Base-by-base conservation (phyloP, 306 rosid genomes). In the Fagus sylvatica region DNA sequence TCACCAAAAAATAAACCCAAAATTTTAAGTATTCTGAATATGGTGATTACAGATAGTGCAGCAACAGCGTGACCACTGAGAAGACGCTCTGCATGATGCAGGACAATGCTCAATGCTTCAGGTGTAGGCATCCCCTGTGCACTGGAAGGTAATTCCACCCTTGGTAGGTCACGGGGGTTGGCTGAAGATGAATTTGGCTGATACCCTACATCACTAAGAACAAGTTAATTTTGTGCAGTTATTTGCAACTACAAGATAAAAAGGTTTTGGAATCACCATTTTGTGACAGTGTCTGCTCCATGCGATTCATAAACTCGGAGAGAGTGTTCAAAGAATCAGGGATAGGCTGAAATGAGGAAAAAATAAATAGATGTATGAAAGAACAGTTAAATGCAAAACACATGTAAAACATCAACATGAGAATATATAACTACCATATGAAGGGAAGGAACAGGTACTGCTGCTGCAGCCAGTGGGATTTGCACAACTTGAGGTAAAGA, bases 251-350 rank as follows among this genome's bases (percentile, higher is more conserved):
- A 77, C 28, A 69, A 69, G 36, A 60, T 6, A 49, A 36, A 77
- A 59, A 33, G 51, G 34, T 80, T 57, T 54, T 62, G 61, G 28
- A 28, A 74, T 82, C 77, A 88, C 93, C 96, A 82, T 88, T 90
- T 76, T 86, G 91, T 30, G 92, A 85, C 10, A 96, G 79, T 56
- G 88, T 72, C 78, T 79, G 89, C 91, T 96, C 96, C 96, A 96
- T 86, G 81, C 79, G 90, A 78, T 83, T 90, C 83, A 93, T 90
- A 81, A 96, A 96, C 91, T 86, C 98, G 2, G 89, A 82, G 65
- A 96, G 87, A 6, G 99, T 91, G 79, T 55, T 85, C 90, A 96
- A 70, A 56, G 99, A 86, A 80, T 91, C 80, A 36, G 99, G 97
- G 77, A 93, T 90, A 72, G 99, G 97, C 99, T 96, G 93, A 82